Conservation (phyloP, 2,329 filamentous ascomycete genomes). For the Monosporascus sp. region DNA sequence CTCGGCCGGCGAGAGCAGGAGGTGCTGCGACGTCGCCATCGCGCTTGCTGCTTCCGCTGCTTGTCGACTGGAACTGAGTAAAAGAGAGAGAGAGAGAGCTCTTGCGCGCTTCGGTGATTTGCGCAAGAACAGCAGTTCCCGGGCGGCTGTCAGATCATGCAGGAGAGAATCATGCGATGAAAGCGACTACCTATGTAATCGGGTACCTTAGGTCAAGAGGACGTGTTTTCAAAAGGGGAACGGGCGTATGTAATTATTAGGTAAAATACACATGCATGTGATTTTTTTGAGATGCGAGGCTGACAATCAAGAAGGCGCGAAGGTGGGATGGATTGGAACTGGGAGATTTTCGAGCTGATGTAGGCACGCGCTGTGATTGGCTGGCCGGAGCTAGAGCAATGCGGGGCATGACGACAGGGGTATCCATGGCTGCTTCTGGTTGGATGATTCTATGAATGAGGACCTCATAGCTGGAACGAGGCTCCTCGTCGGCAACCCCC, state of each 20-base stretch:
- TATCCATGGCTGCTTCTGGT: not conserved
- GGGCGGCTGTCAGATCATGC: no score
- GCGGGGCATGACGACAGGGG: not conserved
- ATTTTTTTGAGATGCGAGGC: not conserved
- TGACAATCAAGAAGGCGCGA: not conserved
- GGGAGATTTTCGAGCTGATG: conserved; percentile 2
- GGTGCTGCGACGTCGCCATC: conserved; percentile 62
- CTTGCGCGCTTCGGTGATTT: no score
- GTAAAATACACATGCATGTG: not conserved
- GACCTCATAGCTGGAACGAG: no score
- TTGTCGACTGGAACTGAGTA: not conserved
- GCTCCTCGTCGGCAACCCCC: no score
- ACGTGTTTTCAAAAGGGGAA: no score
- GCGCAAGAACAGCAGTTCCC: no score
- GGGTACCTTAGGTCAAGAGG: no score
- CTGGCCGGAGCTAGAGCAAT: not conserved
- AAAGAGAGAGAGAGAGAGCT: not conserved
- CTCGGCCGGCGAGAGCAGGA: conserved; percentile 87
- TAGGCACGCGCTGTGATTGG: conserved; percentile 5
- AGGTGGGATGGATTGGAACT: not conserved
- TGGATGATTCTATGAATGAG: no score
- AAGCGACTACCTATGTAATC: no score
- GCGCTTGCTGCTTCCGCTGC: conserved; percentile 11
- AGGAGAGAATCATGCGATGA: no score
- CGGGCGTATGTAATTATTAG: no score